A percentile compares a stretch with the other conserved stretches of the same genome.
These are phyloP conservation scores for Bacidia gigantensis DNA, from an alignment of 495 filamentous ascomycete species.

Conservation along the genomic window DNA sequence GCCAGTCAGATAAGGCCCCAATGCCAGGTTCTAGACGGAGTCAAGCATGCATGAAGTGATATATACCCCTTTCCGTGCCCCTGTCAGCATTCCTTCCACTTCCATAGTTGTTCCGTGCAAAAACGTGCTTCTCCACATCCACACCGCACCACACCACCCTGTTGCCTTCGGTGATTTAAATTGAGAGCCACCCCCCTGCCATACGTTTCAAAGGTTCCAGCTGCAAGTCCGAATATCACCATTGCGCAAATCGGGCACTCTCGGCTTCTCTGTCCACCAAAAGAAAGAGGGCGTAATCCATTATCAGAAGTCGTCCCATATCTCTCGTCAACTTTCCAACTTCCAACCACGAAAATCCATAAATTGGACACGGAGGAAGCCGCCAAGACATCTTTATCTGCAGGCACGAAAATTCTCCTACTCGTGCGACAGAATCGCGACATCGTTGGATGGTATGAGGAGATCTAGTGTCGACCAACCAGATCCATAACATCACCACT, in stretches of 20 bases:
- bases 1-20: not conserved
- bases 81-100: not conserved
- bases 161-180: not conserved
- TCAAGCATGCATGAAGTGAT: not conserved
- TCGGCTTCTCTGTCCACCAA: too few species aligned
- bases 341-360: too few species aligned
- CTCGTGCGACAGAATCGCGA: not conserved
- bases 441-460: not conserved
- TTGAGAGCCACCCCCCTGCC: too few species aligned
- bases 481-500: not conserved
- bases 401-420: not conserved
- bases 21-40: not conserved
- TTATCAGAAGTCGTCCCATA: not conserved
- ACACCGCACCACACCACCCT: not conserved
- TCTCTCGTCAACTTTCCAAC: too few species aligned
- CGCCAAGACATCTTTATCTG: not conserved
- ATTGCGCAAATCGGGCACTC: too few species aligned
- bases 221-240: too few species aligned
- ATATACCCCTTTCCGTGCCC: not conserved
- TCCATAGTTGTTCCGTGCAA: not conserved
- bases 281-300: too few species aligned
- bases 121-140: not conserved
- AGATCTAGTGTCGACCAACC: not conserved
- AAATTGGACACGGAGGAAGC: too few species aligned
- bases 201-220: too few species aligned